A percentile compares a stretch with the other conserved stretches of the same genome.
phyloP scores from a whole-genome alignment of 805 yeast genomes.

The Spencermartinsiella europaea region DNA sequence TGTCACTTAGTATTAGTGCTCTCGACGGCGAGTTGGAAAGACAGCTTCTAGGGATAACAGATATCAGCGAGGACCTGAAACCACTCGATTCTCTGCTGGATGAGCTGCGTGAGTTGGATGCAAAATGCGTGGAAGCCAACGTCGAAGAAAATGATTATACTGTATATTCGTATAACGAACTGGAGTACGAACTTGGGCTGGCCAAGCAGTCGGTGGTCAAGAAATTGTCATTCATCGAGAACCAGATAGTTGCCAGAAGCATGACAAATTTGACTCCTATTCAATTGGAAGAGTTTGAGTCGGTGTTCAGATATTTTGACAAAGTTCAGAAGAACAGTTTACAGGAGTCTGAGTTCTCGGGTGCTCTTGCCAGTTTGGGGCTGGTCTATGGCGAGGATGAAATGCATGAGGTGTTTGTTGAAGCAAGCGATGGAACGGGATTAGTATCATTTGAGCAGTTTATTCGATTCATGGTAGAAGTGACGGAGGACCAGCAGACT shows the following conservation, averaged over 20 bases:
- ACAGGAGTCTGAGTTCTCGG: conserved; percentile 39
- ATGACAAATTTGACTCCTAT: conserved; percentile 33
- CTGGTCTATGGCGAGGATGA: conserved; percentile 34
- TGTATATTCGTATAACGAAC: conserved; percentile 34
- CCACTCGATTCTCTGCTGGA: conserved; percentile 31
- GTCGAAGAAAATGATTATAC: conserved; percentile 37
- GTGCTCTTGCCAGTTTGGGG: conserved; percentile 40
- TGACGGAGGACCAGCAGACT: conserved; percentile 37
- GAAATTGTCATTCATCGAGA: conserved; percentile 40
- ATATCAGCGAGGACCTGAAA: conserved; percentile 33
- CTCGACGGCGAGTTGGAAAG: conserved; percentile 35
- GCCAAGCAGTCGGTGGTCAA: conserved; percentile 36
- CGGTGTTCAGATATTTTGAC: conserved; percentile 40
- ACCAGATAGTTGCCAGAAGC: conserved; percentile 35
- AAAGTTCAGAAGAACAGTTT: conserved; percentile 35
- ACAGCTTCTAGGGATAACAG: conserved; percentile 35
- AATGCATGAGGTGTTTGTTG: conserved; percentile 35
- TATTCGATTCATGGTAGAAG: conserved; percentile 35
- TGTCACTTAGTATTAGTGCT: conserved; percentile 27
- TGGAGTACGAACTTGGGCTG: conserved; percentile 35
- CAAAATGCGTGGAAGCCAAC: conserved; percentile 31
- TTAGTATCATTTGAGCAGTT: conserved; percentile 30
- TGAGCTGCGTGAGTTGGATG: conserved; percentile 27
- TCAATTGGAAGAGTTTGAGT: conserved; percentile 40
- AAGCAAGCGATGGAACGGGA: conserved; percentile 24